phyloP scores from a whole-genome alignment of 768 basidiomycete genomes.

The Termitomyces sp. region DNA sequence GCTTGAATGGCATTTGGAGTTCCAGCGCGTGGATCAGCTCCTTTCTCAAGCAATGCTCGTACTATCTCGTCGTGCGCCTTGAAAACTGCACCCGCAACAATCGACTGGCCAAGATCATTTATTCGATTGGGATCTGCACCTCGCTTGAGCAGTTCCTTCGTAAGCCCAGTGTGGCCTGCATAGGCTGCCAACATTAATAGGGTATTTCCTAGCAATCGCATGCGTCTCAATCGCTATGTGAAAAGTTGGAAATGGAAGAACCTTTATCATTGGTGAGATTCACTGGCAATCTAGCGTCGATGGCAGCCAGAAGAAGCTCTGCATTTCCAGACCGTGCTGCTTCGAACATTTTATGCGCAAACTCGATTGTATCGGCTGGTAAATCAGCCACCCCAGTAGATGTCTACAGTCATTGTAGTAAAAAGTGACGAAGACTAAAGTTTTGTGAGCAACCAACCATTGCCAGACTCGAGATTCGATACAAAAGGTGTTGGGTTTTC shows the following conservation, averaged over 20 bases:
- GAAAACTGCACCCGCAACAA: conserved; percentile 76
- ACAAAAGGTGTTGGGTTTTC: neutral
- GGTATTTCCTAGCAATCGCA: conserved; percentile 57
- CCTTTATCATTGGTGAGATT: conserved; percentile 77
- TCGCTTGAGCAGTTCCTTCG: conserved; percentile 48
- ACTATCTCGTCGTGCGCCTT: conserved; percentile 68
- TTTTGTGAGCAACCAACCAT: neutral
- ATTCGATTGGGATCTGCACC: conserved; percentile 65
- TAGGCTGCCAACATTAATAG: conserved; percentile 79
- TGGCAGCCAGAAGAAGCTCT: conserved; percentile 50
- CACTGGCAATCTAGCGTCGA: conserved; percentile 66
- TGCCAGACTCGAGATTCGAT: neutral
- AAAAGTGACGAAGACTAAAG: neutral
- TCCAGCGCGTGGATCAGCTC: conserved; percentile 66
- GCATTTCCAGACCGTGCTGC: conserved; percentile 62
- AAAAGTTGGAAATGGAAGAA: conserved; percentile 20
- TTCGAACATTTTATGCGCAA: conserved; percentile 72
- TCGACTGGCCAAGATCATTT: conserved; percentile 72
- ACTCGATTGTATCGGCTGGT: conserved; percentile 43
- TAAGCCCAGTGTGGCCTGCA: conserved; percentile 57
- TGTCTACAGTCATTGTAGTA: neutral
- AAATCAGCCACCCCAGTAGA: conserved; percentile 17
- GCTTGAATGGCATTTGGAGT: conserved; percentile 67
- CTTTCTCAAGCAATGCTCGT: conserved; percentile 45
- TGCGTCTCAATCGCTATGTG: neutral